phyloP scores from a whole-genome alignment of 768 basidiomycete species.

The Lentinula aciculospora region DNA sequence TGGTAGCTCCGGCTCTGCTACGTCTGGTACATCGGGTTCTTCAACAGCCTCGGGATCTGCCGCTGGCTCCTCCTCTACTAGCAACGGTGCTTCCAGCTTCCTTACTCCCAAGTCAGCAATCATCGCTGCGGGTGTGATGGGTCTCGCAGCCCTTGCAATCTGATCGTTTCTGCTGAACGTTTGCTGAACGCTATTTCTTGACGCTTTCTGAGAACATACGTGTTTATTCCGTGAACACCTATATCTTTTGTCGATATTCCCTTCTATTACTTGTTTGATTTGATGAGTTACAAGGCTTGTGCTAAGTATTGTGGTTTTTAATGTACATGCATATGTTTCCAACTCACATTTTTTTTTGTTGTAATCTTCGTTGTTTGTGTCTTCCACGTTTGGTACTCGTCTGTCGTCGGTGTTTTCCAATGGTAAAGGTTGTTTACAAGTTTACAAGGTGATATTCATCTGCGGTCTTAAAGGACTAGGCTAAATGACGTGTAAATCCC shows the following conservation, averaged over 20 bases:
- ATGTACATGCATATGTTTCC: not conserved
- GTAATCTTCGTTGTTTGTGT: too few species aligned
- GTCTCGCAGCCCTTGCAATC: not conserved
- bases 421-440: too few species aligned
- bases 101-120: not conserved
- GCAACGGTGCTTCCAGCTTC: not conserved
- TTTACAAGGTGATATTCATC: too few species aligned
- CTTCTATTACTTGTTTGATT: not conserved
- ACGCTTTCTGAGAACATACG: not conserved
- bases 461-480: too few species aligned
- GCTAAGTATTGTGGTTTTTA: not conserved
- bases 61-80: not conserved
- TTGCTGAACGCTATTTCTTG: not conserved
- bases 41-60: not conserved
- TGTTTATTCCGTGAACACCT: not conserved
- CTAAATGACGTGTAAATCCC: too few species aligned
- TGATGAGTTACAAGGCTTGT: not conserved
- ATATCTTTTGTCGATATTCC: not conserved
- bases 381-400: too few species aligned
- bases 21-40: conserved; percentile 1
- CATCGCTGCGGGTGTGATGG: not conserved
- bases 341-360: too few species aligned
- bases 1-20: conserved; percentile 1
- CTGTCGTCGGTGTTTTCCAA: too few species aligned
- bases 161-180: not conserved